phyloP scores from a whole-genome alignment of 148 eudicot genomes.

The Chenopodium quinoa region DNA sequence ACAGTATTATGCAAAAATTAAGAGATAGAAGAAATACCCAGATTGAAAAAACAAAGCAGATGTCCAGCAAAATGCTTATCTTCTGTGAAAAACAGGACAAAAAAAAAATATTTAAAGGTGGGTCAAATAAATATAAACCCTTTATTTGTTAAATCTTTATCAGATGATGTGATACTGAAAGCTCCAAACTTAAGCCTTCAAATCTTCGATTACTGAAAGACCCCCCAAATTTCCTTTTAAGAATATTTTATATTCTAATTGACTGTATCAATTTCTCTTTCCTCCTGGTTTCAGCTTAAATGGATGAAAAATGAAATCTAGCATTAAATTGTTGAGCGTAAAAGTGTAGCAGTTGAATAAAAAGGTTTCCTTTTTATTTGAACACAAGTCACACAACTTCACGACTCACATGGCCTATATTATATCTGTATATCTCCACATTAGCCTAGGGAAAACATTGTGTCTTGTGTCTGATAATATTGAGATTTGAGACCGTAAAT shows the following conservation, averaged over 20 bases:
- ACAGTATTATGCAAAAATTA: neutral
- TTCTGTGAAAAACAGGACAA: neutral
- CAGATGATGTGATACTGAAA: conserved; percentile 18
- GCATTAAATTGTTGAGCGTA: neutral
- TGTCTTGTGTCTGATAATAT: too few relatives aligned
- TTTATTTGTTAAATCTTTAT: neutral
- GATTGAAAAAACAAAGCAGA: conserved; percentile 5
- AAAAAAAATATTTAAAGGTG: neutral
- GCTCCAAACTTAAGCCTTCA: conserved; percentile 7
- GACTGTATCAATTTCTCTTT: neutral
- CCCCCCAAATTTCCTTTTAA: neutral
- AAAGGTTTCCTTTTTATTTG: neutral
- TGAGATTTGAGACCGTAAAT: too few relatives aligned
- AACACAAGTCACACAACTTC: neutral
- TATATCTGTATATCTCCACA: too few relatives aligned
- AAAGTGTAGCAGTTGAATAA: neutral
- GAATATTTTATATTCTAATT: neutral
- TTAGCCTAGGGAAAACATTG: too few relatives aligned
- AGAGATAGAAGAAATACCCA: conserved; percentile 12
- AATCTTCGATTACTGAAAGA: neutral
- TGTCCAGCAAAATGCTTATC: neutral
- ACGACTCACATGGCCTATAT: neutral
- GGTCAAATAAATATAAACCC: neutral
- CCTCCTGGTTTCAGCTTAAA: neutral
- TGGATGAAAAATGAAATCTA: conserved; percentile 10